Conservation (phyloP, 2,329 filamentous ascomycete genomes). For the Sporothrix pseudoabietina region DNA sequence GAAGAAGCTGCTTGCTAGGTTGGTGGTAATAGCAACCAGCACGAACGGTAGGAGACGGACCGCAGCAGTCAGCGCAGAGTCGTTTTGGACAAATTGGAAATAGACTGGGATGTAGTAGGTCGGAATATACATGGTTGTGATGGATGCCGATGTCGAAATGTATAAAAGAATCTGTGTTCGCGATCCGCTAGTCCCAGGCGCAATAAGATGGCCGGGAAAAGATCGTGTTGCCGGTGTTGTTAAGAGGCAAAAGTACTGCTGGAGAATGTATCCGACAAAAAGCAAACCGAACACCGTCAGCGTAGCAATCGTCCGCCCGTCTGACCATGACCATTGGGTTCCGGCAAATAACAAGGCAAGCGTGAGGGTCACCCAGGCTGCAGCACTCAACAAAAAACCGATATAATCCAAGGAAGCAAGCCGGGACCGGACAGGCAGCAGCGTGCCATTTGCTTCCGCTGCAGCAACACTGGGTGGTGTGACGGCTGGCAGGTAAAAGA, state of each 20-base stretch:
- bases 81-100: conserved; percentile 54
- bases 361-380: background rate
- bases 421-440: background rate
- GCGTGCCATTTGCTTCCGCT: conserved; percentile 25
- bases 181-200: background rate
- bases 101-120: conserved; percentile 59
- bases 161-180: conserved; percentile 47
- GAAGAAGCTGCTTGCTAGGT: conserved; percentile 26
- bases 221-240: conserved; percentile 49
- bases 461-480: conserved; percentile 30
- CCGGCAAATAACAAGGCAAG: conserved; percentile 54
- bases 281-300: conserved; percentile 52
- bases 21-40: conserved; percentile 39
- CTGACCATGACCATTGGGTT: conserved; percentile 52
- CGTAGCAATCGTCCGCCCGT: conserved; percentile 48
- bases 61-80: conserved; percentile 42
- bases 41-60: conserved; percentile 46
- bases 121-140: conserved; percentile 44
- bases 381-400: conserved; percentile 8
- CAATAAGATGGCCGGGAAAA: conserved; percentile 50
- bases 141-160: conserved; percentile 44
- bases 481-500: conserved; percentile 48
- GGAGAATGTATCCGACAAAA: conserved; percentile 48
- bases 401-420: conserved; percentile 11
- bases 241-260: conserved; percentile 51